Percentiles rank a stretch among this genome's conserved stretches.
These are phyloP conservation scores for Funneliformis geosporum DNA, from an alignment of 192 early-diverging fungal species.

Conservation along the genomic window DNA sequence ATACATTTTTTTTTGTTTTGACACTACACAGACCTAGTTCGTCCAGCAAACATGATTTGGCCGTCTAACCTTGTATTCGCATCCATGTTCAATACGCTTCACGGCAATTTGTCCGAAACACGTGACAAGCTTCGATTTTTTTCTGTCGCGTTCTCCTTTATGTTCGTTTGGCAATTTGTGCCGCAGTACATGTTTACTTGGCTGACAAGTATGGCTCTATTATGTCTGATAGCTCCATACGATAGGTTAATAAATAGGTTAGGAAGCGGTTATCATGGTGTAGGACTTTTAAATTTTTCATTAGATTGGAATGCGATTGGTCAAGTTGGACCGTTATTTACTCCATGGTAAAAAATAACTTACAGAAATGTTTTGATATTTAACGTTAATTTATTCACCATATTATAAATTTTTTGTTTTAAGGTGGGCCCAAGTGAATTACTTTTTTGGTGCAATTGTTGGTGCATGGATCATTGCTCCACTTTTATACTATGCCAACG, in stretches of 20 bases:
- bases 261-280: conserved; percentile 59
- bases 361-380: conserved; percentile 40
- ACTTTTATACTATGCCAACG: neutral
- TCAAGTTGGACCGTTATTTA: conserved; percentile 53
- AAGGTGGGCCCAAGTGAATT: conserved; percentile 66
- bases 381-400: no score
- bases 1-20: neutral
- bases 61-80: conserved; percentile 69
- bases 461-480: conserved; percentile 34
- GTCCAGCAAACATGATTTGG: conserved; percentile 52
- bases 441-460: conserved; percentile 60
- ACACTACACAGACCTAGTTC: conserved; percentile 7
- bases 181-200: conserved; percentile 41
- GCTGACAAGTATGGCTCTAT: conserved; percentile 40
- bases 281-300: conserved; percentile 71
- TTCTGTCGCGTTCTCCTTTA: conserved; percentile 40
- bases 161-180: conserved; percentile 57
- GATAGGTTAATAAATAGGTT: conserved; percentile 35
- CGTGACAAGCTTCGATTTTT: conserved; percentile 42
- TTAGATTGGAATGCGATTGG: conserved; percentile 75
- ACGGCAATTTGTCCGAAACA: conserved; percentile 28
- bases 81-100: conserved; percentile 51
- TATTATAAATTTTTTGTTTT: neutral
- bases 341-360: conserved; percentile 71
- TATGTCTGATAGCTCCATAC: conserved; percentile 40